Evolutionary conservation across 169 alveolate genomes (phyloP), one percentile per base, ranked within the genome.

Genomic region (Plasmodium billcollinsi): DNA sequence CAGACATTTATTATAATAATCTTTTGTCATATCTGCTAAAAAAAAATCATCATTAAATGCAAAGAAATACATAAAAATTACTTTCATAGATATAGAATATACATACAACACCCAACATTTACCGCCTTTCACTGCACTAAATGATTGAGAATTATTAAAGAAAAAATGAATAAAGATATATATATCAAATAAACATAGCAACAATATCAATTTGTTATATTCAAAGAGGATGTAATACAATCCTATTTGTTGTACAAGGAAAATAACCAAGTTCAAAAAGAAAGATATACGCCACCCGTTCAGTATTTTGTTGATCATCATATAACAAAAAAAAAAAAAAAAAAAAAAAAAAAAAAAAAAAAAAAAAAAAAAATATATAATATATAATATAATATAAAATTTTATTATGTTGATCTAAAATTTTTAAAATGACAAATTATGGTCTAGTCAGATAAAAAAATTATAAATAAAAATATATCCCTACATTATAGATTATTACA

Each of bases 61-160:
- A 88, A 93, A 86, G 47, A 89, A 92, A 63, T 91, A 92, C 58
- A 94, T 45, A 54, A 94, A 88, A 45, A 92, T 74, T 6, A 93
- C 73, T 88, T 94, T 94, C 9, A 94, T 61, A 8, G 95, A 90
- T 74, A 94, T 88, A 58, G 93, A 75, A 21, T 95, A 91, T 8
- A 92, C 93, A 83, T 94, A 92, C 14, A 92, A 43, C 33, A 92
- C 67, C 96, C 96, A 94, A 63, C 96, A 94, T 74, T 66, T 94
- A 12, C 95, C 94, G 2, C 96, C 96, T 56, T 91, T 83, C 47
- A 91, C 89, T 0, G 95, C 95, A 3, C 92, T 88, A 88, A 94
- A 78, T 65, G 85, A 75, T 15, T 94, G 96, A 12, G 90, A 73
- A 45, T 90, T 88, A 61, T 90, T 78, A 72, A 90, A 89, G 21